phyloP scores from a whole-genome alignment of 495 filamentous ascomycete genomes.

The Trichoderma orchidacearum region DNA sequence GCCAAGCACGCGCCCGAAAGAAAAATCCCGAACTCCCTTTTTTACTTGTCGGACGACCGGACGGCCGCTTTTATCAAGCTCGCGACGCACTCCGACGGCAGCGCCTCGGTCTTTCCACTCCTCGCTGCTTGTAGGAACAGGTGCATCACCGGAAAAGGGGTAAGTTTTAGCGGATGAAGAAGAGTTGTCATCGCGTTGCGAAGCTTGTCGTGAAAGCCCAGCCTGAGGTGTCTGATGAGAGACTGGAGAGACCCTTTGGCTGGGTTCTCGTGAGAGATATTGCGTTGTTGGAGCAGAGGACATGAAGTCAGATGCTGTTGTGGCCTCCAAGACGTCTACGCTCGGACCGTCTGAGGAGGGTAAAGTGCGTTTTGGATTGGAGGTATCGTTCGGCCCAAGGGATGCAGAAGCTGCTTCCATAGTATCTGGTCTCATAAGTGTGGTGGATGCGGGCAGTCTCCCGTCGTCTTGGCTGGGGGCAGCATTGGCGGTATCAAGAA shows the following conservation, averaged over 20 bases:
- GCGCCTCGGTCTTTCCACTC: constrained; percentile 95
- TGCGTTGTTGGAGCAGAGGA: constrained; percentile 47
- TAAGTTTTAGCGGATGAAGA: constrained; percentile 20
- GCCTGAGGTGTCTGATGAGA: constrained; percentile 38
- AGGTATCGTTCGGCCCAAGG: too few relatives aligned
- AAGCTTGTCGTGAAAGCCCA: constrained; percentile 14
- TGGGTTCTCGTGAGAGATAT: constrained; percentile 53
- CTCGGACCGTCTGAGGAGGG: not conserved
- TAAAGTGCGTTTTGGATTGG: not conserved
- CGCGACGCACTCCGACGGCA: constrained; percentile 62
- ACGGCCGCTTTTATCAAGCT: constrained; percentile 71
- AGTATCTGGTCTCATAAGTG: not conserved
- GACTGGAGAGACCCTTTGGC: constrained; percentile 47
- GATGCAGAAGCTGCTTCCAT: not conserved
- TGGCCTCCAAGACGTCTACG: constrained; percentile 1
- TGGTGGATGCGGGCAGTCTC: too few relatives aligned
- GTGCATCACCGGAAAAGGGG: constrained; percentile 46
- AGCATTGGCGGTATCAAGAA: not conserved
- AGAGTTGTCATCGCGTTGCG: constrained; percentile 2
- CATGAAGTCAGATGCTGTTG: constrained; percentile 45
- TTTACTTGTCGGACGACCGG: constrained; percentile 74
- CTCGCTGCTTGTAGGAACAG: constrained; percentile 57
- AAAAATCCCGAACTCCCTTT: constrained; percentile 95
- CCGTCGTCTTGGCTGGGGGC: not conserved
- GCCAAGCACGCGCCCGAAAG: constrained; percentile 80